Evolutionary conservation across 1,139 yeast genomes (phyloP).

Genomic region (Nakaseomyces bracarensis): DNA sequence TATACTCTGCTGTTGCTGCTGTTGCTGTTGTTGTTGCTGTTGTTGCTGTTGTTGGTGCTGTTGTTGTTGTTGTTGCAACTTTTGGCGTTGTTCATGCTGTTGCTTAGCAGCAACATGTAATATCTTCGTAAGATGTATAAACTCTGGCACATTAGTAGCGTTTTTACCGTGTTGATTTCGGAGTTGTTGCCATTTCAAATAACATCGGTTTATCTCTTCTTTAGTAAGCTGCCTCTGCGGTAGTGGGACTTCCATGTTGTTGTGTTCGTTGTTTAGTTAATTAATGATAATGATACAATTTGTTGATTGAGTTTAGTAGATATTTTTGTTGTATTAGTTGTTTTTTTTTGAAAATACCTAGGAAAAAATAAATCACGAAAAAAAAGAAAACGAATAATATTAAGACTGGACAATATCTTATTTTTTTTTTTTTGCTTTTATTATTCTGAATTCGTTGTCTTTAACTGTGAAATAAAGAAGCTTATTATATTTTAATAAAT

Average conservation of each 20-base stretch:
- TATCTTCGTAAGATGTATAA: constrained; percentile 48
- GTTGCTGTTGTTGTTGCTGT: constrained; percentile 9
- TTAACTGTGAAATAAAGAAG: no score
- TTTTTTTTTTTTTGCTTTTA: no score
- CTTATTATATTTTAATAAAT: no score
- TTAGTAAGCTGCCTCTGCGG: constrained; percentile 30
- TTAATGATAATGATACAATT: not conserved
- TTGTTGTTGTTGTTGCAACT: constrained; percentile 26
- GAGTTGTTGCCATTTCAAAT: constrained; percentile 53
- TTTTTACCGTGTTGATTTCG: constrained; percentile 57
- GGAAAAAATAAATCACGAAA: not conserved
- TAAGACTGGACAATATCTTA: no score
- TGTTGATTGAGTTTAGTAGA: not conserved
- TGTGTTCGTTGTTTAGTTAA: not conserved
- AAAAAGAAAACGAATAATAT: not conserved
- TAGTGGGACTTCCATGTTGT: constrained; percentile 15
- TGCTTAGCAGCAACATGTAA: constrained; percentile 47
- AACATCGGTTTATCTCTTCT: constrained; percentile 33
- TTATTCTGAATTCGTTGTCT: not conserved
- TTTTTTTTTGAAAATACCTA: not conserved
- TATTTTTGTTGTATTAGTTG: not conserved
- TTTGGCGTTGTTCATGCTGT: constrained; percentile 36
- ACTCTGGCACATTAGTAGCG: constrained; percentile 55
- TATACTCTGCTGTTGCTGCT: constrained; percentile 1
- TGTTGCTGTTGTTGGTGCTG: constrained; percentile 15